phyloP scores from a whole-genome alignment of 495 filamentous ascomycete genomes.

The Talaromyces liani region DNA sequence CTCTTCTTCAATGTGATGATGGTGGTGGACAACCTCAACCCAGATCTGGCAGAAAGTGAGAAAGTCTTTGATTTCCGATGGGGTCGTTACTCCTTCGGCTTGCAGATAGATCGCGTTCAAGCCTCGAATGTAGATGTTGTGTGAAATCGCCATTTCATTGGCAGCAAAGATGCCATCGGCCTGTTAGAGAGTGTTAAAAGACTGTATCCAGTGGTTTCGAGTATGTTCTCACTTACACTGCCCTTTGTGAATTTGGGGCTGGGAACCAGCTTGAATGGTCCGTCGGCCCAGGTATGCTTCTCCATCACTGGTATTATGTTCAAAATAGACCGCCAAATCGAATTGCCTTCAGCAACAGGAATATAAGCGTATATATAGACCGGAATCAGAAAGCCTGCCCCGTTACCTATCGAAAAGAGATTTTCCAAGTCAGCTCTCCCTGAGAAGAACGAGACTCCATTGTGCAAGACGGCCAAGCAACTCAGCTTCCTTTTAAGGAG shows the following conservation, averaged over 20 bases:
- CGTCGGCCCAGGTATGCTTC: neutral
- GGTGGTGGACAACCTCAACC: conserved; percentile 21
- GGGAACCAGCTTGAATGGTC: neutral
- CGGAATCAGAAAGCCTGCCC: neutral
- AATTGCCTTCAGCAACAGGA: neutral
- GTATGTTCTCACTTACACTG: neutral
- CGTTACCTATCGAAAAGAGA: no score
- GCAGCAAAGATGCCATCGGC: neutral
- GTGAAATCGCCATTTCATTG: conserved; percentile 46
- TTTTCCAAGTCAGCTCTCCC: neutral
- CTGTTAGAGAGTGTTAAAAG: neutral
- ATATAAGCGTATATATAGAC: neutral
- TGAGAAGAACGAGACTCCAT: neutral
- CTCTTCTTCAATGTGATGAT: conserved; percentile 37
- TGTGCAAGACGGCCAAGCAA: neutral
- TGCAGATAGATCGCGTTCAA: conserved; percentile 50
- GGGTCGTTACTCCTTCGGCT: conserved; percentile 21
- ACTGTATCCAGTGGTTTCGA: neutral
- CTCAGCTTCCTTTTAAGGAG: neutral
- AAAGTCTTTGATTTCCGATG: conserved; percentile 15
- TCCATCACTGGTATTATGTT: neutral
- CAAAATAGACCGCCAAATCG: neutral
- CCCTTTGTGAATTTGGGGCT: neutral
- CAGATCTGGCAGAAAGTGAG: conserved; percentile 9
- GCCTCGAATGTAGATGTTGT: conserved; percentile 44